Percentiles rank a stretch among this genome's conserved stretches.
Conservation (phyloP, 768 basidiomycete genomes). For the Hemileccinum rubropunctum region DNA sequence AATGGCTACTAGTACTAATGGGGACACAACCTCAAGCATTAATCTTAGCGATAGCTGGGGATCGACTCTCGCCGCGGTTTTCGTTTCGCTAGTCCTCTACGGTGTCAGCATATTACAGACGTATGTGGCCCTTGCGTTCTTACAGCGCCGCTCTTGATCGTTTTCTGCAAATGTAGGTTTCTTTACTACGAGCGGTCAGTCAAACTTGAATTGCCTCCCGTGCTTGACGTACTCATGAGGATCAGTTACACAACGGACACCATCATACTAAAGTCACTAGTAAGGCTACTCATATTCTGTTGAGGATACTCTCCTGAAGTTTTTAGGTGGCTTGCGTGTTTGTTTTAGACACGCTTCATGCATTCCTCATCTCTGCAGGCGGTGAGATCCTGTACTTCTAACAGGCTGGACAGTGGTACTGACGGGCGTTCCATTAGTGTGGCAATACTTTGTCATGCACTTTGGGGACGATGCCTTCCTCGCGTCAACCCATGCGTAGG, state of each 20-base stretch:
- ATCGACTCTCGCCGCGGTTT: slow-evolving; percentile 20
- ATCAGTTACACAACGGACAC: slow-evolving; percentile 16
- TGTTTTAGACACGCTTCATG: slow-evolving; percentile 16
- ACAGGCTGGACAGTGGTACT: background rate
- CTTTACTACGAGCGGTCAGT: slow-evolving; percentile 26
- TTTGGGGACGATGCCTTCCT: slow-evolving; percentile 18
- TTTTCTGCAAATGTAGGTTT: slow-evolving; percentile 12
- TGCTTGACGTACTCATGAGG: background rate
- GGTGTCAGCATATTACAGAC: slow-evolving; percentile 25
- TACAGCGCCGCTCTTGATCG: background rate
- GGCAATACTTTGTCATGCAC: slow-evolving; percentile 23
- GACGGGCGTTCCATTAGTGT: slow-evolving; percentile 12
- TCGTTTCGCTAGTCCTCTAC: slow-evolving; percentile 22
- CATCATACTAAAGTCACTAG: slow-evolving; percentile 14
- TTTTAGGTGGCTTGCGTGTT: slow-evolving; percentile 23
- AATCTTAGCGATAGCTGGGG: slow-evolving; percentile 20
- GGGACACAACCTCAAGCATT: background rate
- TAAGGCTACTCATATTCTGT: background rate
- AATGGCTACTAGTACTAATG: slow-evolving; percentile 13
- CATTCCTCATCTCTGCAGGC: slow-evolving; percentile 16
- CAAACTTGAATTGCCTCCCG: background rate
- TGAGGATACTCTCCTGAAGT: background rate
- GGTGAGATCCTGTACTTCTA: slow-evolving; percentile 7
- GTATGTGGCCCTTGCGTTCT: slow-evolving; percentile 7
- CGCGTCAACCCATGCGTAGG: slow-evolving; percentile 18